Evolutionary conservation across 495 filamentous ascomycete species (phyloP).

Genomic region (Hypoxylon lenormandii): DNA sequence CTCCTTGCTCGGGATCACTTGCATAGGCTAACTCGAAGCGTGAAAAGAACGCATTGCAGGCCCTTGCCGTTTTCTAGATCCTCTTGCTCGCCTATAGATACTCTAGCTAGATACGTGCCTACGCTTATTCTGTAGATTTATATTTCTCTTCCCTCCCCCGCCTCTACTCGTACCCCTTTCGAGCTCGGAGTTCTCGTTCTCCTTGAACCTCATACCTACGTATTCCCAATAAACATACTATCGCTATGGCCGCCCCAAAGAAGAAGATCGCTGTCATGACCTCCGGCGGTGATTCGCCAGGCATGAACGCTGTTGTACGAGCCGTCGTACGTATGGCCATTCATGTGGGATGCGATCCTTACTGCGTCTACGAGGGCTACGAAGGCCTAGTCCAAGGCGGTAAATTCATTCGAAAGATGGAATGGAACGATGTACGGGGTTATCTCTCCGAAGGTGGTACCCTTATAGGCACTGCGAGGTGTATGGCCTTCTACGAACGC

Average conservation of each 20-base stretch:
- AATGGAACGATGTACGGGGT: slow-evolving; percentile 95
- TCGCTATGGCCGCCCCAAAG: slow-evolving; percentile 60
- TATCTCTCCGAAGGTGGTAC: slow-evolving; percentile 95
- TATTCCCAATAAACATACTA: neutral
- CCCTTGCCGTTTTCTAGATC: slow-evolving; percentile 6
- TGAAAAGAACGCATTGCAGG: slow-evolving; percentile 37
- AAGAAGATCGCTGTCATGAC: slow-evolving; percentile 96
- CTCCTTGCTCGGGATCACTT: slow-evolving; percentile 8
- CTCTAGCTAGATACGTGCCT: neutral
- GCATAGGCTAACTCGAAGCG: slow-evolving; percentile 32
- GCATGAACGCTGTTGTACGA: slow-evolving; percentile 95
- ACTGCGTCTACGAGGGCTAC: slow-evolving; percentile 93
- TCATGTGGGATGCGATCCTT: slow-evolving; percentile 85
- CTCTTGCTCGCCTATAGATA: slow-evolving; percentile 17
- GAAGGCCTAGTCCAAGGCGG: slow-evolving; percentile 93
- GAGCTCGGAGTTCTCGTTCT: neutral
- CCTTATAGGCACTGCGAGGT: slow-evolving; percentile 93
- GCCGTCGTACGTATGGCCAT: slow-evolving; percentile 95
- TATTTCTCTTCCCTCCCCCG: neutral
- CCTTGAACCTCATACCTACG: neutral
- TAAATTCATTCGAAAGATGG: slow-evolving; percentile 83
- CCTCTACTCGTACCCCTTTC: neutral
- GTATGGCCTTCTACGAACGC: slow-evolving; percentile 88
- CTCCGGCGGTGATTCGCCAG: slow-evolving; percentile 94
- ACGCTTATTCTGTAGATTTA: neutral